Conservation (phyloP, 345 rosid genomes). For the Draba incana region DNA sequence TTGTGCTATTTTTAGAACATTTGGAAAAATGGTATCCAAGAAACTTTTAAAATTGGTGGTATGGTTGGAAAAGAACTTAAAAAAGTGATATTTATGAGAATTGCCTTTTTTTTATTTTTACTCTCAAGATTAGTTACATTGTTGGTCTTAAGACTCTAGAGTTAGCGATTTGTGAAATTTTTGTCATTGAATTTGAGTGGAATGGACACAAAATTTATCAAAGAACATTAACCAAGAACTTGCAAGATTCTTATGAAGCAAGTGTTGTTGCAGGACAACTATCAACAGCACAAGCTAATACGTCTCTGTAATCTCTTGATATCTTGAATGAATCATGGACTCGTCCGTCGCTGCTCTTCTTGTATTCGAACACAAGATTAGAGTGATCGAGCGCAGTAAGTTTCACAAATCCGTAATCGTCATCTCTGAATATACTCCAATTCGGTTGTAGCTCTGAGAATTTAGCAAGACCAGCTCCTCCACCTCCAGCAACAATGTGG, state of each 20-base stretch:
- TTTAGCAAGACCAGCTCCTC: conserved; percentile 59
- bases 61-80: too few species aligned
- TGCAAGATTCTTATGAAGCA: conserved; percentile 48
- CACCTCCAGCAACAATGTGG: conserved; percentile 78
- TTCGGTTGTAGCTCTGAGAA: conserved; percentile 51
- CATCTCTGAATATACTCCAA: conserved; percentile 63
- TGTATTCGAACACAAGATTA: conserved; percentile 62
- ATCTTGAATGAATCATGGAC: conserved; percentile 65
- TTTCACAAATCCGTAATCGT: conserved; percentile 56
- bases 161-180: background rate
- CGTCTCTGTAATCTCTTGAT: conserved; percentile 56
- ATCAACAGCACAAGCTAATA: conserved; percentile 58
- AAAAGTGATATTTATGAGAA: too few species aligned
- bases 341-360: conserved; percentile 72
- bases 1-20: too few species aligned
- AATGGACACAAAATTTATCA: too few species aligned
- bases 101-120: too few species aligned
- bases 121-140: conserved; percentile 8
- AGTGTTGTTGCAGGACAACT: conserved; percentile 63
- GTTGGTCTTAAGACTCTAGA: background rate
- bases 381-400: conserved; percentile 64
- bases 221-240: background rate
- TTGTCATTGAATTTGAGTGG: background rate
- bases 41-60: too few species aligned
- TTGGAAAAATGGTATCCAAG: too few species aligned